Evolutionary conservation across 2,329 filamentous ascomycete species (phyloP).

Genomic region (Alternaria tenuissima): DNA sequence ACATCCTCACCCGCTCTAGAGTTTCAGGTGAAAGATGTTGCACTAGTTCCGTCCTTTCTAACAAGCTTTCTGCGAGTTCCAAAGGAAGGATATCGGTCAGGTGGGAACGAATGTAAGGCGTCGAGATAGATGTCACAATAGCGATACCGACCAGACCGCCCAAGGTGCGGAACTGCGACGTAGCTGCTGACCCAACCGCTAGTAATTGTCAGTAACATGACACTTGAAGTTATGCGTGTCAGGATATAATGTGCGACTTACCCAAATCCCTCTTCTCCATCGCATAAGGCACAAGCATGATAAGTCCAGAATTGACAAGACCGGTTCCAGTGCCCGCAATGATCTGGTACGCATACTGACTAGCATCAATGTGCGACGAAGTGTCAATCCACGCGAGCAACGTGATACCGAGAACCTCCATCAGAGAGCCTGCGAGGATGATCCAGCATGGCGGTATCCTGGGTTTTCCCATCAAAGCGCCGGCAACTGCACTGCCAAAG

Average conservation of each 20-base stretch:
- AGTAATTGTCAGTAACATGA: not conserved
- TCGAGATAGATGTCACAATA: conserved; percentile 16
- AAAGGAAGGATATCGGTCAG: conserved; percentile 9
- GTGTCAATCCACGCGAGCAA: conserved; percentile 10
- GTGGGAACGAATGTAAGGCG: conserved; percentile 15
- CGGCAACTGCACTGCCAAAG: conserved; percentile 15
- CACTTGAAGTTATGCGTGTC: not conserved
- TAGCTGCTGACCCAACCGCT: conserved; percentile 19
- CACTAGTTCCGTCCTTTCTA: conserved; percentile 15
- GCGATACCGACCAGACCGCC: conserved; percentile 19
- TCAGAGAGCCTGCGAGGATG: conserved; percentile 8
- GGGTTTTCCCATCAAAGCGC: conserved; percentile 9
- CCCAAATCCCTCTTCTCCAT: conserved; percentile 26
- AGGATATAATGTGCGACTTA: not conserved
- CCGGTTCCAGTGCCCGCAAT: conserved; percentile 23
- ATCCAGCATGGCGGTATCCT: conserved; percentile 15
- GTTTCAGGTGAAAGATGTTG: not conserved
- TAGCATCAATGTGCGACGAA: not conserved
- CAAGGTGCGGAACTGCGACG: conserved; percentile 20
- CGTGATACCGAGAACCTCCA: conserved; percentile 18
- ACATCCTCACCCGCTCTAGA: not conserved
- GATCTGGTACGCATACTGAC: conserved; percentile 26
- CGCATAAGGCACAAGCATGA: conserved; percentile 16
- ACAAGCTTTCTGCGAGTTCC: not conserved
- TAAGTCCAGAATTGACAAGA: conserved; percentile 9